These are phyloP conservation scores for Ampelocalamus luodianensis DNA, from an alignment of 176 grass and related monocot genomes.

Conservation along the genomic window DNA sequence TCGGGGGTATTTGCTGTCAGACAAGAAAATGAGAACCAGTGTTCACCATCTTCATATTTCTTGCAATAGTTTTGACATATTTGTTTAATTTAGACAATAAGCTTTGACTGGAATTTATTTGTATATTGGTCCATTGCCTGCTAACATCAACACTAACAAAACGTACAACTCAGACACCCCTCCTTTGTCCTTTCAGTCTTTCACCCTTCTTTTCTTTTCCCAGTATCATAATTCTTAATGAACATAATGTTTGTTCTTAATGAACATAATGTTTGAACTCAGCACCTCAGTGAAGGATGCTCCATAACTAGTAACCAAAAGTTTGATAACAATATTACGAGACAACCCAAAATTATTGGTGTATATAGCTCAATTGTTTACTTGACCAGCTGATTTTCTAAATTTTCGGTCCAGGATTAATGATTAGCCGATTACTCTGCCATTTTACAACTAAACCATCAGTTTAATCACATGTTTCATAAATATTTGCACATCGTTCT, in stretches of 20 bases:
- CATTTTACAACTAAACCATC: background rate
- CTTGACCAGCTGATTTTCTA: slow-evolving; percentile 2
- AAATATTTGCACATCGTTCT: background rate
- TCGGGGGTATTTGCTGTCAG: too few relatives aligned
- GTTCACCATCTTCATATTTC: too few relatives aligned
- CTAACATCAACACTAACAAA: slow-evolving; percentile 1
- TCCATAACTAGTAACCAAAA: background rate
- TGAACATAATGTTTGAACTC: slow-evolving; percentile 1
- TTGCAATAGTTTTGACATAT: too few relatives aligned
- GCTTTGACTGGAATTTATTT: too few relatives aligned
- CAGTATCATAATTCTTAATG: background rate
- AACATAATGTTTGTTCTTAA: too few relatives aligned
- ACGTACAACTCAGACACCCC: background rate
- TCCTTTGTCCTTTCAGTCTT: background rate
- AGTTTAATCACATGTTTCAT: background rate
- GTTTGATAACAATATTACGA: background rate
- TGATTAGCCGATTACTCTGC: background rate
- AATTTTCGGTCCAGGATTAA: slow-evolving; percentile 13
- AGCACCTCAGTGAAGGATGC: background rate
- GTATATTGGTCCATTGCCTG: background rate
- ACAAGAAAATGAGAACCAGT: too few relatives aligned
- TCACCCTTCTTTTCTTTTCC: background rate
- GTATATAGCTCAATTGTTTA: background rate
- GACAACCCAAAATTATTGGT: background rate
- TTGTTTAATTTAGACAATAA: too few relatives aligned